Evolutionary conservation across 495 filamentous ascomycete species (phyloP).

Genomic region (Hypoxylon fragiforme): DNA sequence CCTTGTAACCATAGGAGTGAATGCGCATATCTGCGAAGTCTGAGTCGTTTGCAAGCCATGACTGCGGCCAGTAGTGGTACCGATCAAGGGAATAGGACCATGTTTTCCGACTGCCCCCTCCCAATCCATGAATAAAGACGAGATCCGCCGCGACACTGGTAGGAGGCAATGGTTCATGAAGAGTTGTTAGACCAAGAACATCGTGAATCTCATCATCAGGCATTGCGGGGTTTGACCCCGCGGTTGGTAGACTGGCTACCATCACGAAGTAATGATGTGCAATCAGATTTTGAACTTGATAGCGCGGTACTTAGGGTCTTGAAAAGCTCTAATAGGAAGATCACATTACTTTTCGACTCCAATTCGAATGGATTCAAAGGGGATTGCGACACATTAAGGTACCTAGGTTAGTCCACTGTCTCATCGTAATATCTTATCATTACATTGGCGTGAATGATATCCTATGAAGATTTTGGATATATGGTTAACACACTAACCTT

Average conservation of each 20-base stretch:
- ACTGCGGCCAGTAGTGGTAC: conserved; percentile 37
- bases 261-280: not conserved
- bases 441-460: not conserved
- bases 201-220: conserved; percentile 5
- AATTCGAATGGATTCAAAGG: not conserved
- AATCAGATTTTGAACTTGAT: conserved; percentile 3
- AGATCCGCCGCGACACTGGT: conserved; percentile 40
- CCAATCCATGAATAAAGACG: conserved; percentile 41
- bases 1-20: conserved; percentile 38
- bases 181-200: conserved; percentile 41
- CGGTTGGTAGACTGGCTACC: not conserved
- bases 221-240: not conserved
- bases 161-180: conserved; percentile 38
- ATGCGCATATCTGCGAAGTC: conserved; percentile 35
- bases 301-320: conserved; percentile 6
- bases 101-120: conserved; percentile 40
- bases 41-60: conserved; percentile 36
- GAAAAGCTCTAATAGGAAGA: conserved; percentile 3
- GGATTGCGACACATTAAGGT: not conserved
- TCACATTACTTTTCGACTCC: not conserved
- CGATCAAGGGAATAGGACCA: conserved; percentile 31
- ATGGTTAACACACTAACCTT: not conserved
- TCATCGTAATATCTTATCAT: conserved; percentile 1
- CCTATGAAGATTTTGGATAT: not conserved
- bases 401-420: not conserved